These are phyloP conservation scores for Metarhizium sp. DNA, from an alignment of 2,329 filamentous ascomycete genomes.

Conservation along the genomic window DNA sequence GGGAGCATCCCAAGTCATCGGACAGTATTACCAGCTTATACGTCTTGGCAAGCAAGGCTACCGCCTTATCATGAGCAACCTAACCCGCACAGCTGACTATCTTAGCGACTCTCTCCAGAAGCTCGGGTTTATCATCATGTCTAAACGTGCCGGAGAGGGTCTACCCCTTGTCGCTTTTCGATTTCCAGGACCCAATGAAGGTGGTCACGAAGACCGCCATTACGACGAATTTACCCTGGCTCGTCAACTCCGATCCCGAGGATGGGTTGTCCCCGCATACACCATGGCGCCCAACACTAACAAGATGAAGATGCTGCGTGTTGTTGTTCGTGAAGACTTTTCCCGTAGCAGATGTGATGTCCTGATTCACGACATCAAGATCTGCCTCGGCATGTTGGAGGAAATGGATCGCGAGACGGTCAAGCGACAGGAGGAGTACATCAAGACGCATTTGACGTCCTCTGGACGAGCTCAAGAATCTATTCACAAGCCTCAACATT, in stretches of 20 bases:
- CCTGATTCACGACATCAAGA: constrained; percentile 68
- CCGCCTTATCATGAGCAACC: constrained; percentile 85
- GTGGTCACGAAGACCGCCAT: constrained; percentile 39
- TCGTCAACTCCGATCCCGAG: constrained; percentile 74
- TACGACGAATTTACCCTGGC: constrained; percentile 74
- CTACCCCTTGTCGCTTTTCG: constrained; percentile 88
- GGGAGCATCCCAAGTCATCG: constrained; percentile 87
- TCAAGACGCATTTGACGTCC: constrained; percentile 45
- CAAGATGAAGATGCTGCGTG: constrained; percentile 78
- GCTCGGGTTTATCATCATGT: constrained; percentile 83
- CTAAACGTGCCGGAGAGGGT: constrained; percentile 64
- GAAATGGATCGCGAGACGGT: constrained; percentile 66
- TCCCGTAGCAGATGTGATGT: constrained; percentile 71
- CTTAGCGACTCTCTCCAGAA: constrained; percentile 62
- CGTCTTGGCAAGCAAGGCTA: constrained; percentile 90
- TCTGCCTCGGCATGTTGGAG: constrained; percentile 62
- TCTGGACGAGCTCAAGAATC: constrained; percentile 44
- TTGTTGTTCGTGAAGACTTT: constrained; percentile 92
- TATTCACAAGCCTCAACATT: constrained; percentile 30
- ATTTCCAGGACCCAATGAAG: constrained; percentile 48
- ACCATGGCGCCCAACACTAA: constrained; percentile 90
- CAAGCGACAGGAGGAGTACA: constrained; percentile 58
- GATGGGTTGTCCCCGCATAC: constrained; percentile 93
- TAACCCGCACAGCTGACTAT: constrained; percentile 85
- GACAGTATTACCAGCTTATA: constrained; percentile 96